Evolutionary conservation across 164 flowering plant genomes (phyloP), one percentile per base, ranked within the genome.

Genomic region (Paratinospora sagittata): DNA sequence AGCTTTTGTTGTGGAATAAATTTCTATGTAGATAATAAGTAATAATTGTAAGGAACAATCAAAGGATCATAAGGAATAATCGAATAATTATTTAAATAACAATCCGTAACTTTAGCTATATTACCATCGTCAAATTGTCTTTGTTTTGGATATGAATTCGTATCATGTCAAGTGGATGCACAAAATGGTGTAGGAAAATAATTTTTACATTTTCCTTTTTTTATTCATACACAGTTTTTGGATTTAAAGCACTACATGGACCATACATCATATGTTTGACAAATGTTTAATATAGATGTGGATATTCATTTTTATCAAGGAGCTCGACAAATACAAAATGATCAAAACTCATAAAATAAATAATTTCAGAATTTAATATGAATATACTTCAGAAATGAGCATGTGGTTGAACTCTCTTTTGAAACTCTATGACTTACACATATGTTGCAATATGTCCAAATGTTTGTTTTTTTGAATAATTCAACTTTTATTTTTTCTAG

Each of bases 11-110:
- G 2, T 43, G 19, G 69, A 67, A 26, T 52, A 67, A 8, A 67
- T 43, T 45, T 67, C 58, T 2, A 67, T 52, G 39, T 67, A 45
- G 30, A 23, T 67, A 52, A 43, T n/a, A n/a, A n/a, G n/a, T n/a
- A n/a, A n/a, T n/a, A n/a, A n/a, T n/a, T n/a, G n/a, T n/a, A n/a
- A n/a, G n/a, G n/a, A n/a, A n/a, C 57, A 67, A 24, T 67, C 26
- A 43, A 41, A 8, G 70, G 68, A 61, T 79, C 76, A 49, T 78
- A 76, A 0, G 84, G 80, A 2, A 81, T 27, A 21, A 81, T 72
- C 76, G 74, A 74, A 0, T 65, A 6, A 47, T 82, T 79, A 30
- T 82, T 76, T 1, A 74, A 30, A 5, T 1, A n/a, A 21, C 24
- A 30, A 0, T 24, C 57, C 2, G 66, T 41, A 4, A 67, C 55